Conservation (phyloP, 2,329 filamentous ascomycete species). For the Penicillium sp. region DNA sequence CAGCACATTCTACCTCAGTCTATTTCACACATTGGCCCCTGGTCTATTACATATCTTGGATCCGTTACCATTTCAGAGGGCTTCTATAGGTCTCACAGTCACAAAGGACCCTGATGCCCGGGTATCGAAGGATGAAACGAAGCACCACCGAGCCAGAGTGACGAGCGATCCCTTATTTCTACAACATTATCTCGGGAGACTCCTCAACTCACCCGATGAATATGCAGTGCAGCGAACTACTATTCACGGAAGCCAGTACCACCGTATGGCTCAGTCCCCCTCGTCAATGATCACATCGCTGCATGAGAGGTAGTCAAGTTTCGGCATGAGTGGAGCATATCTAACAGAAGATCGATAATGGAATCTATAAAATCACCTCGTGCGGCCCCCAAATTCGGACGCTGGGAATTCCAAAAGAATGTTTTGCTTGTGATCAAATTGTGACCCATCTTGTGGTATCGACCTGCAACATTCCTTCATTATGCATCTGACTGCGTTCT, state of each 20-base stretch:
- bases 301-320: neutral
- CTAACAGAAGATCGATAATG: neutral
- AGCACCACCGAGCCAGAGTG: neutral
- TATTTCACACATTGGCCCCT: too few relatives aligned
- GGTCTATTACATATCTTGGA: too few relatives aligned
- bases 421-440: neutral
- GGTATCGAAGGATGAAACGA: neutral
- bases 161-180: neutral
- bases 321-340: neutral
- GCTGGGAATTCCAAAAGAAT: neutral
- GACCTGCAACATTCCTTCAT: neutral
- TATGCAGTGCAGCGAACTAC: neutral
- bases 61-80: neutral
- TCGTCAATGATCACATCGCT: neutral
- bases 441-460: neutral
- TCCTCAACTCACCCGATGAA: neutral
- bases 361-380: neutral
- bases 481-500: slow-evolving; percentile 24
- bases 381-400: neutral
- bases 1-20: neutral
- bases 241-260: neutral
- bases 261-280: neutral
- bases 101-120: neutral
- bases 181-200: neutral
- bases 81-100: neutral